Base-by-base conservation (phyloP, 2,329 filamentous ascomycete species). In the Thermothelomyces thermophilus region DNA sequence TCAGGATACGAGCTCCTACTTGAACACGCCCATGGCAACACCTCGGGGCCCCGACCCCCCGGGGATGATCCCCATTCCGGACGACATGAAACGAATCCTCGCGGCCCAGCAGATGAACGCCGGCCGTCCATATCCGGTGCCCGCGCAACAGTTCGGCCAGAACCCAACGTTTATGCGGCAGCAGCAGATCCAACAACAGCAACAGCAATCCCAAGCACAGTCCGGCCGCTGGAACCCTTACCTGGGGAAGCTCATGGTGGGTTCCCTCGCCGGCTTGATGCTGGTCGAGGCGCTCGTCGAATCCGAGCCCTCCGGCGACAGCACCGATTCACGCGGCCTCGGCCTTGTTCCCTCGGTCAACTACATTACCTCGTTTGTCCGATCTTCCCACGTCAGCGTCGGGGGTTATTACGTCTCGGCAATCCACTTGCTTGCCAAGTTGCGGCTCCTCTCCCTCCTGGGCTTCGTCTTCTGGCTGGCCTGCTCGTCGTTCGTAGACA, bases 241-340 rank as follows among this genome's bases (percentile, higher is more conserved):
- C 54, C 76, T 79, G 51, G 80, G 79, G 45, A 95, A 94, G 69
- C 76, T 96, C 57, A 93, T 96, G 87, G 83, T 96, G 5, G 91
- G 91, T 36, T 91, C 90, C 16, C 77, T 97, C 52, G 91, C 90
- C 20, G 90, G 89, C 13, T 73, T 97, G 16, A 95, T 97, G 90
- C 77, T 96, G 30, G 70, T 95, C 58, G 90, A 96, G 68, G 89
- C 88, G 1, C 74, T 90, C 48, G 75, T 76, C 31, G 79, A 86
- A 63, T 71, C 83, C 58, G 79, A 89, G 67, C 68, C 80, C 64
- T 78, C 80, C 60, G 77, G 75, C 41, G 82, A 86, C 44, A 75
- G 75, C 1, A 74, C 82, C 5, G 73, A 80, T 43, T 84, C 84
- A 40, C 79, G 81, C 33, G 86, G 86, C 2, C 73, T 90, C 13